A percentile compares a stretch with the other conserved stretches of the same genome.
phyloP scores from a whole-genome alignment of 805 yeast species.

The Candida saitoana region DNA sequence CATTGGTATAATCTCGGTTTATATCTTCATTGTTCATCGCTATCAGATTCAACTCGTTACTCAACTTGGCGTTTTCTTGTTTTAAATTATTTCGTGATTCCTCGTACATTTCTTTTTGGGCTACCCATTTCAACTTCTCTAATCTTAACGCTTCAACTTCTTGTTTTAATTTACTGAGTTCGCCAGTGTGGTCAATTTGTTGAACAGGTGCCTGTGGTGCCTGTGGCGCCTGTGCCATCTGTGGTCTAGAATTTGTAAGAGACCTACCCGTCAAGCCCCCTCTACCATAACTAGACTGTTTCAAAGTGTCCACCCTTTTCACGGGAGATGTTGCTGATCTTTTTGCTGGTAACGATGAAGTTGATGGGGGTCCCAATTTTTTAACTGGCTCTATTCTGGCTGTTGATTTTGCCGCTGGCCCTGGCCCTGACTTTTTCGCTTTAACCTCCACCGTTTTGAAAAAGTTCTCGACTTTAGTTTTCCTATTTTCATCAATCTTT shows the following conservation, averaged over 20 bases:
- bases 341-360: slow-evolving; percentile 54
- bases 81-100: slow-evolving; percentile 12
- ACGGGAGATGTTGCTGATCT: slow-evolving; percentile 70
- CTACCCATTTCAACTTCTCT: slow-evolving; percentile 49
- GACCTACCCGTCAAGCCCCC: slow-evolving; percentile 44
- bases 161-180: slow-evolving; percentile 24
- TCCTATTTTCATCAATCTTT: slow-evolving; percentile 72
- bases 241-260: slow-evolving; percentile 14
- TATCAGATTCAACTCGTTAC: slow-evolving; percentile 21
- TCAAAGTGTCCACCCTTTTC: slow-evolving; percentile 36
- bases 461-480: slow-evolving; percentile 58
- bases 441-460: slow-evolving; percentile 54
- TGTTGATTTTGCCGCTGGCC: slow-evolving; percentile 7
- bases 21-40: slow-evolving; percentile 35
- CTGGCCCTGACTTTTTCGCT: slow-evolving; percentile 13
- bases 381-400: slow-evolving; percentile 10
- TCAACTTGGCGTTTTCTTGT: slow-evolving; percentile 20
- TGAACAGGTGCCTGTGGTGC: slow-evolving; percentile 5
- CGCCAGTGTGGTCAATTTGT: slow-evolving; percentile 11
- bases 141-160: slow-evolving; percentile 49
- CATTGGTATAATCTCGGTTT: slow-evolving; percentile 49
- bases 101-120: slow-evolving; percentile 21
- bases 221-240: slow-evolving; percentile 2
- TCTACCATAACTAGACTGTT: slow-evolving; percentile 28
- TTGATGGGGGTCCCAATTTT: slow-evolving; percentile 11